Conservation (phyloP, 306 rosid species). For the Quercus alba region DNA sequence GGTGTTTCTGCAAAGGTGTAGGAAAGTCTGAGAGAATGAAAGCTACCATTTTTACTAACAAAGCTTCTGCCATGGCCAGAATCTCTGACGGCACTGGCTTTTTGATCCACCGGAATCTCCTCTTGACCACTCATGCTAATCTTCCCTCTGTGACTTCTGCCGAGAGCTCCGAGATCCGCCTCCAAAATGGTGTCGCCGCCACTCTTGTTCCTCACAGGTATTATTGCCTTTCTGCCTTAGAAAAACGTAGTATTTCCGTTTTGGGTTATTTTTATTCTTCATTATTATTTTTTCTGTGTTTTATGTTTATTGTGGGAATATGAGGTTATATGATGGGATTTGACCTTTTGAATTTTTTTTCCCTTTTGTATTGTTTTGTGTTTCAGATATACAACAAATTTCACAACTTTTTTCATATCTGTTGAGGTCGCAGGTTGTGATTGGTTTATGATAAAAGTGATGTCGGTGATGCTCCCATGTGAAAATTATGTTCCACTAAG, state of each 20-base stretch:
- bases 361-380: too few species aligned
- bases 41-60: constrained; percentile 67
- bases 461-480: too few species aligned
- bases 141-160: constrained; percentile 74
- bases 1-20: constrained; percentile 97
- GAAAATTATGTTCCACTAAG: too few species aligned
- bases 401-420: too few species aligned
- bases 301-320: neutral
- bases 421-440: too few species aligned
- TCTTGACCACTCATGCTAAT: constrained; percentile 81
- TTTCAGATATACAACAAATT: too few species aligned
- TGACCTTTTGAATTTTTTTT: too few species aligned
- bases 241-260: neutral
- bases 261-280: neutral
- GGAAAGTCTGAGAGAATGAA: constrained; percentile 85
- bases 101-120: constrained; percentile 81
- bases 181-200: constrained; percentile 68
- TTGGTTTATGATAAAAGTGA: too few species aligned
- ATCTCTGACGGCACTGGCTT: constrained; percentile 63
- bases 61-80: constrained; percentile 68
- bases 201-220: constrained; percentile 70
- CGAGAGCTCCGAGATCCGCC: constrained; percentile 77
- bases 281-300: neutral
- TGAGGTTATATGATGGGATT: neutral
- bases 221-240: neutral